Evolutionary conservation across 306 rosid genomes (phyloP), one percentile per base, ranked within the genome.

Genomic region (Amphicarpaea edgeworthii): DNA sequence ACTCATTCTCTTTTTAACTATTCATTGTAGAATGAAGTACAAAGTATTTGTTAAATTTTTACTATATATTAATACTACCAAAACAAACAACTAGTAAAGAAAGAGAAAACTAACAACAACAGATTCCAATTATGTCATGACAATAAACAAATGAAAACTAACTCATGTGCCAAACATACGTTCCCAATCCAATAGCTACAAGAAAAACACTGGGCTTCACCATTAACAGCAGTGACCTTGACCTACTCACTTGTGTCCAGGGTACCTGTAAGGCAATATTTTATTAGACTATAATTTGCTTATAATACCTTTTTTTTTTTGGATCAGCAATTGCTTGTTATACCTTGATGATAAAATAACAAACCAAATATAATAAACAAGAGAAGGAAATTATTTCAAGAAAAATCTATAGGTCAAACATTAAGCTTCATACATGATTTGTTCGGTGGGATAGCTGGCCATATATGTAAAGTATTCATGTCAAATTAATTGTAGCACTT

Each of bases 231-330:
- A 90, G 83, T 57, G 97, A 75, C 87, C 95, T 88, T 17, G 98
- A 95, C 84, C 72, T 90, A 87, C 98, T 95, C 76, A 95, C 92
- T 86, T 95, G 98, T 73, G 80, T 90, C 97, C 96, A 95, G 55
- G 98, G 98, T 79, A 95, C 97, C 98, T 95, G 81, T 79, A 87
- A 19, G 83, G 68, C 43, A 72, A 73, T 75, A 37, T 59, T 30
- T 58, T 26, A 24, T 81, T 54, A 50, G 63, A 82, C 72, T 46
- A 80, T 1, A 30, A 72, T 72, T 51, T 70, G 23, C 64, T 62
- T 26, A 58, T 47, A 30, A 77, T 53, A 78, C 37, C 24, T 61
- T 20, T n/a, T n/a, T n/a, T n/a, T n/a, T n/a, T n/a, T n/a, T n/a
- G n/a, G n/a, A n/a, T n/a, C n/a, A n/a, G n/a, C n/a, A n/a, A n/a